Evolutionary conservation across 306 rosid genomes (phyloP), one percentile per base, ranked within the genome.

Genomic region (Fagus sylvatica): DNA sequence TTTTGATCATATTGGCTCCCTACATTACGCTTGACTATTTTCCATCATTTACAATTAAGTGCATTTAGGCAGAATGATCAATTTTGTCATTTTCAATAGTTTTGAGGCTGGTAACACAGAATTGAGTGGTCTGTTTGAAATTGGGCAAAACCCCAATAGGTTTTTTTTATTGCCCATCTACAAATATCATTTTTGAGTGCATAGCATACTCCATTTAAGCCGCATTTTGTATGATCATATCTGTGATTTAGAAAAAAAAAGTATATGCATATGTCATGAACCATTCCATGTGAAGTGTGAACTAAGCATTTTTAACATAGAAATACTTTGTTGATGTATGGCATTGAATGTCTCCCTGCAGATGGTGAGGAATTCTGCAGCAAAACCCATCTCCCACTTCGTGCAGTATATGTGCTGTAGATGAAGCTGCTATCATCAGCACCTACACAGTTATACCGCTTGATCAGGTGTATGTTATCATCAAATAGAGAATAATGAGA

Each of bases 271-370:
- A 61, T 32, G 17, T 61, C 37, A 28, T 36, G 12, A 61, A 12
- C 41, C 19, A 13, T 33, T 12, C 68, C 13, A 32, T 61, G 11
- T 22, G 9, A 12, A 12, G 11, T 13, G 17, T 61, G 39, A 57
- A 57, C 33, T 28, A 57, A 4, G 64, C 22, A 28, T 61, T 94
- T 61, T 57, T 10, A 61, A 11, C 19, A 32, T 33, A 1, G 2
- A 2, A 30, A 5, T 32, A 61, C 40, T 12, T 32, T 61, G 17
- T 13, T 61, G 7, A 61, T 36, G 6, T 33, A 13, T 61, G 41
- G 19, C 40, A 32, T 12, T 34, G 39, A 61, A 61, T 33, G 68
- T 61, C 40, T 33, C 19, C 16, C 15, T 33, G 68, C 68, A 61
- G 68, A 33, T 61, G 41, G 68, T 30, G 12, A 61, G 68, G 39